These are phyloP conservation scores for Salix suchowensis DNA, from an alignment of 345 rosid species.

Conservation along the genomic window DNA sequence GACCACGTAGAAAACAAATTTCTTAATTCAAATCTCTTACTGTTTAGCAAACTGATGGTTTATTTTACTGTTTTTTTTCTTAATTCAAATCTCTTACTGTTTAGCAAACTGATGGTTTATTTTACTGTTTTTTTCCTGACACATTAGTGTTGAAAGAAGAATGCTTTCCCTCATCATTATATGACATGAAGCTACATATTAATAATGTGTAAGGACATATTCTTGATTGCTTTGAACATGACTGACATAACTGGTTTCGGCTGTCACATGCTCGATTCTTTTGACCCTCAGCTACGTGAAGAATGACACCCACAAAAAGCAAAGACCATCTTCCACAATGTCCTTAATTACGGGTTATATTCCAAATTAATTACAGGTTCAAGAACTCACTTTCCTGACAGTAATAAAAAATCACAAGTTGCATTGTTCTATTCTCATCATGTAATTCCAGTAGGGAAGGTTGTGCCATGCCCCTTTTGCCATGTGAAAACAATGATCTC, in stretches of 20 bases:
- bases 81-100: too few species aligned
- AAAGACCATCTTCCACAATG: too few species aligned
- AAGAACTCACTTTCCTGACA: neutral
- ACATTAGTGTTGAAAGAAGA: neutral
- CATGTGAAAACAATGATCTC: neutral
- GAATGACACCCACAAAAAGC: too few species aligned
- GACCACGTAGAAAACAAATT: too few species aligned
- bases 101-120: too few species aligned
- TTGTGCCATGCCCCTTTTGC: neutral
- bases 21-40: too few species aligned
- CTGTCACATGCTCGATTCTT: neutral
- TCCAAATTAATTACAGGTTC: neutral
- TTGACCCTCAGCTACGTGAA: neutral
- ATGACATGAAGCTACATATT: neutral
- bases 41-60: too few species aligned
- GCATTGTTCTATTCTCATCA: neutral
- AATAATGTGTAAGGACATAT: too few species aligned
- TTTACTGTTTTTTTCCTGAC: neutral
- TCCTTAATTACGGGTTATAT: neutral
- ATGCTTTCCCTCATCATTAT: neutral
- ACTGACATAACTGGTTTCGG: neutral
- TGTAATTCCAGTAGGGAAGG: neutral
- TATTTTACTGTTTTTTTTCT: too few species aligned
- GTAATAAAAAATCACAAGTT: neutral
- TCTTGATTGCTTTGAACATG: neutral